Conservation (phyloP, 805 yeast genomes). For the Candida cerambycidarum region DNA sequence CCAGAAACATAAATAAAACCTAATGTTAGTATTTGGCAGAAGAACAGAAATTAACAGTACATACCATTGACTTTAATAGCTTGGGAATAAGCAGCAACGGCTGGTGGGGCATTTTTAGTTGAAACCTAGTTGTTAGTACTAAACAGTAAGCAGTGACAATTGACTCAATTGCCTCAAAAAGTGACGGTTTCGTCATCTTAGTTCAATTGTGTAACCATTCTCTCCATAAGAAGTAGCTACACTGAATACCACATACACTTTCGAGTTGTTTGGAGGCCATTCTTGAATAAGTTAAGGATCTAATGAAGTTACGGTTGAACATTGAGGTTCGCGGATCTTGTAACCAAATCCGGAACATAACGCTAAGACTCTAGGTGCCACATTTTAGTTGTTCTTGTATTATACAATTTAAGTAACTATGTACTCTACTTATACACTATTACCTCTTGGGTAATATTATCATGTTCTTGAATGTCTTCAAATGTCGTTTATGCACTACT, state of each 20-base stretch:
- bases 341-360: too few relatives aligned
- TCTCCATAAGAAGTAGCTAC: too few relatives aligned
- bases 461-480: too few relatives aligned
- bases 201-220: too few relatives aligned
- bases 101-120: slow-evolving; percentile 85
- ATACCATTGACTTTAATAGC: slow-evolving; percentile 81
- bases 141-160: neutral
- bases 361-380: too few relatives aligned
- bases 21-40: slow-evolving; percentile 20
- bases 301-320: slow-evolving; percentile 12
- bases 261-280: slow-evolving; percentile 15
- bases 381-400: too few relatives aligned
- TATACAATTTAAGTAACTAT: too few relatives aligned
- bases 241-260: slow-evolving; percentile 12
- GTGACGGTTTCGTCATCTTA: too few relatives aligned
- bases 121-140: slow-evolving; percentile 44
- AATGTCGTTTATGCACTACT: too few relatives aligned
- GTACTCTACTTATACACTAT: too few relatives aligned
- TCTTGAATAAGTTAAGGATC: slow-evolving; percentile 13
- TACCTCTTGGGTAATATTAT: too few relatives aligned
- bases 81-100: slow-evolving; percentile 96
- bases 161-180: too few relatives aligned
- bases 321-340: neutral
- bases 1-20: slow-evolving; percentile 92
- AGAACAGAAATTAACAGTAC: slow-evolving; percentile 15